phyloP scores from a whole-genome alignment of 495 filamentous ascomycete genomes.

The Penicillium canariense region DNA sequence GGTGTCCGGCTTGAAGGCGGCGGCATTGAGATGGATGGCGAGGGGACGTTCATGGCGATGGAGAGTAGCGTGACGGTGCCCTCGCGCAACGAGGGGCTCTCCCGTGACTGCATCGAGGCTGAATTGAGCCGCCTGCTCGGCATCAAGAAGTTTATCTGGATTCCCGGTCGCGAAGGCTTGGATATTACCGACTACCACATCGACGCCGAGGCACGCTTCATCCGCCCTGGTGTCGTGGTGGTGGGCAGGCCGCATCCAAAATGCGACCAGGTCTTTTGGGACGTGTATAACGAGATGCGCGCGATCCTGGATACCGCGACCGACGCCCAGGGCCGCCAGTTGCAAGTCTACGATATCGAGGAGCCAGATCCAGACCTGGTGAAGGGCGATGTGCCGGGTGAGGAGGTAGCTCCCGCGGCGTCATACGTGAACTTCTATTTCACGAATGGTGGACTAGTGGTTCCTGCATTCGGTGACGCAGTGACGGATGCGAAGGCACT shows the following conservation, averaged over 20 bases:
- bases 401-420: slow-evolving; percentile 27
- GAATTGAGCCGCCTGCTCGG: slow-evolving; percentile 27
- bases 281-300: slow-evolving; percentile 32
- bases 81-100: slow-evolving; percentile 29
- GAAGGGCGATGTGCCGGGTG: slow-evolving; percentile 14
- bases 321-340: slow-evolving; percentile 28
- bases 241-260: slow-evolving; percentile 23
- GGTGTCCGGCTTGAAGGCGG: slow-evolving; percentile 31
- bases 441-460: slow-evolving; percentile 32
- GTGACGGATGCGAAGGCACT: slow-evolving; percentile 25
- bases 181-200: slow-evolving; percentile 39
- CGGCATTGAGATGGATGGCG: slow-evolving; percentile 35
- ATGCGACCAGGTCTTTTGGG: slow-evolving; percentile 20
- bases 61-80: slow-evolving; percentile 34
- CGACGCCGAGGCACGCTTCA: slow-evolving; percentile 34
- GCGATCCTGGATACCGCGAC: slow-evolving; percentile 18
- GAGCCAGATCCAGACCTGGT: slow-evolving; percentile 32
- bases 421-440: slow-evolving; percentile 41
- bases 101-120: slow-evolving; percentile 18
- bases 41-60: slow-evolving; percentile 36
- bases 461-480: slow-evolving; percentile 35
- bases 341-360: slow-evolving; percentile 29
- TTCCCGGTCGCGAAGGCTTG: slow-evolving; percentile 29
- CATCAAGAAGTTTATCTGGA: slow-evolving; percentile 33
- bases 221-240: slow-evolving; percentile 34